These are phyloP conservation scores for Aspergillus funiculosus DNA, from an alignment of 495 filamentous ascomycete species.

Conservation along the genomic window DNA sequence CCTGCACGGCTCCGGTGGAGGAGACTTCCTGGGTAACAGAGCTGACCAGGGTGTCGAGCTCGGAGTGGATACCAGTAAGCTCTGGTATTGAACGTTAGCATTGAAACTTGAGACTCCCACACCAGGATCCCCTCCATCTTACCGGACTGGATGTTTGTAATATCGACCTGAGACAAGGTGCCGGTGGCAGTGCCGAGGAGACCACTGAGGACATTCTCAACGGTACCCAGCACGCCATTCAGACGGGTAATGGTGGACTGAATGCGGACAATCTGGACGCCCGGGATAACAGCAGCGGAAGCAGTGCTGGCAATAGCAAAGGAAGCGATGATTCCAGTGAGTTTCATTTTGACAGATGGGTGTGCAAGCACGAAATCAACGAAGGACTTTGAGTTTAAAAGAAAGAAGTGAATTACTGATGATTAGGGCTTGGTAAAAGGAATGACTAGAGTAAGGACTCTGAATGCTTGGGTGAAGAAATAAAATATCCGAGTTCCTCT, in stretches of 20 bases:
- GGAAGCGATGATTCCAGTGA: constrained; percentile 30
- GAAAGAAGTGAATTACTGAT: constrained; percentile 8
- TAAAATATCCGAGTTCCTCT: neutral
- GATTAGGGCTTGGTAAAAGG: constrained; percentile 10
- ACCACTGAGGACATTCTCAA: constrained; percentile 6
- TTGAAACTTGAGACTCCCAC: neutral
- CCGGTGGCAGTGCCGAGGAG: constrained; percentile 1
- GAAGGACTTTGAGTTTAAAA: constrained; percentile 8
- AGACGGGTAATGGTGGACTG: constrained; percentile 9
- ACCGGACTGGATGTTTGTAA: constrained; percentile 10
- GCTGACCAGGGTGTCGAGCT: constrained; percentile 1
- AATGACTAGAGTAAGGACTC: constrained; percentile 24
- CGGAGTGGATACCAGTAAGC: constrained; percentile 2
- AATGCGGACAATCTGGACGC: constrained; percentile 8
- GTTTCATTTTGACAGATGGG: constrained; percentile 32
- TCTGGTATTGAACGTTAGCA: neutral
- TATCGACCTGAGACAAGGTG: neutral
- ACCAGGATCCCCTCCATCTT: too few relatives aligned
- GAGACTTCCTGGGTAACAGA: neutral
- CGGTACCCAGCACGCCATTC: constrained; percentile 9
- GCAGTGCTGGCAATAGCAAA: constrained; percentile 24
- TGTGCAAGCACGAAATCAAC: constrained; percentile 4
- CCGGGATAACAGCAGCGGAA: constrained; percentile 22
- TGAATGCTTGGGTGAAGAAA: constrained; percentile 16
- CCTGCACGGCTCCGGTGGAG: neutral